Base-by-base conservation (phyloP, 2,329 filamentous ascomycete genomes). In the Neobulgaria alba region DNA sequence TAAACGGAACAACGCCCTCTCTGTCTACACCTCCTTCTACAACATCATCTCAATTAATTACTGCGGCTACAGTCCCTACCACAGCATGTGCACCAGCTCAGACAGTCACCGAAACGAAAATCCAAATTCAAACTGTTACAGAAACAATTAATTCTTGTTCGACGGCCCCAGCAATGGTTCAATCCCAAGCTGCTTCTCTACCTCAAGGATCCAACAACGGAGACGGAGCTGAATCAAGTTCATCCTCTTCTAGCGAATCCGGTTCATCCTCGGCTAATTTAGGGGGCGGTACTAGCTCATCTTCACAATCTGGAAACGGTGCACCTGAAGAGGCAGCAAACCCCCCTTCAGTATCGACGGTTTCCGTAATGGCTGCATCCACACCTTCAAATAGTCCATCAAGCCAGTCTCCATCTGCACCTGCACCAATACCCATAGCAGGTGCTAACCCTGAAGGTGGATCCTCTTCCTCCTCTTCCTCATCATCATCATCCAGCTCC, bases 401-500 rank as follows among this genome's bases (percentile, higher is more conserved):
- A n/a, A n/a, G 14, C 10, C 14, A 17, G 7, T 33, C 12, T 5
- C 14, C 5, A 10, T 7, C 16, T n/a, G 29, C 29, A 31, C 33
- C 31, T 10, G 18, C 41, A 31, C 19, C 33, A 30, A 16, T 17
- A 33, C 12, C 20, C 12, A 29, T 30, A 29, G 5, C 36, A 32
- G n/a, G 19, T 33, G 33, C 29, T n/a, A 33, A 29, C 2, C 20
- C 33, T n/a, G 34, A 17, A 10, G 35, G 15, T 31, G 16, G 32
- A 29, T 18, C 34, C 12, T 44, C 41, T 12, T 40, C 39, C 18
- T 39, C 33, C 8, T 47, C 45, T 8, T 39, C 29, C 17, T 41
- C 30, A 12, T 42, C 43, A 10, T 41, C 38, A 3, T 39, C 38
- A 2, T 47, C 45, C n/a, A 43, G 40, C 9, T 43, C 37, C 10